Conservation (phyloP, 768 basidiomycete genomes). For the Suillus luteus region DNA sequence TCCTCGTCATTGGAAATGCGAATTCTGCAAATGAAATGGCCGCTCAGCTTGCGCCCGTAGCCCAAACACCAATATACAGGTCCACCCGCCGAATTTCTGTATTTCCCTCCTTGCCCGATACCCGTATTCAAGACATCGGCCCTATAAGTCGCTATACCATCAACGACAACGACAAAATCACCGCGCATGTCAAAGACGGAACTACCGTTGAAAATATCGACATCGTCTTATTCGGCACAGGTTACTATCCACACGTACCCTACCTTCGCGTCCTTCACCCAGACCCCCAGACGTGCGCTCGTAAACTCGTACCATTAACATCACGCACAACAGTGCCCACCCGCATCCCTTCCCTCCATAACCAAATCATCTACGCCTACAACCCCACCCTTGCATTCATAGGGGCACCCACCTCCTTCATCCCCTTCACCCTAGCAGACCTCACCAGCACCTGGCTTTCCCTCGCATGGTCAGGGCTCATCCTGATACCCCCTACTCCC, state of each 20-base stretch:
- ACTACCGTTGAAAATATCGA: constrained; percentile 43
- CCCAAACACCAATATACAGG: constrained; percentile 45
- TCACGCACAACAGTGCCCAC: constrained; percentile 29
- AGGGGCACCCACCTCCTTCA: constrained; percentile 44
- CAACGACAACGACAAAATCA: constrained; percentile 28
- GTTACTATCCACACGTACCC: constrained; percentile 44
- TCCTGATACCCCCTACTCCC: constrained; percentile 36
- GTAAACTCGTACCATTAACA: constrained; percentile 31
- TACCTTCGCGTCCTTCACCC: constrained; percentile 39
- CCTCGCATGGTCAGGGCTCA: constrained; percentile 39
- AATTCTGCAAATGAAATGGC: constrained; percentile 57
- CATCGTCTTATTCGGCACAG: constrained; percentile 47
- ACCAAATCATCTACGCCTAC: constrained; percentile 47
- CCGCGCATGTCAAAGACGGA: constrained; percentile 40
- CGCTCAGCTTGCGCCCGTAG: constrained; percentile 43
- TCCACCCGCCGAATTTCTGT: constrained; percentile 46
- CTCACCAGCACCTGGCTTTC: constrained; percentile 52
- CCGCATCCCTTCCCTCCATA: constrained; percentile 47
- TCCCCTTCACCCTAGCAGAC: constrained; percentile 51
- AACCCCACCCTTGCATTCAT: constrained; percentile 51
- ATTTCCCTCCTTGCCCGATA: constrained; percentile 45
- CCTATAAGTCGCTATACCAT: constrained; percentile 39
- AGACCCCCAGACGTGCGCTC: background rate
- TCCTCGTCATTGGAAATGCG: constrained; percentile 51
- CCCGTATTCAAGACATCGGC: constrained; percentile 45